A percentile compares a stretch with the other conserved stretches of the same genome.
Conservation (phyloP, 2,329 filamentous ascomycete genomes). For the Capronia epimyces region DNA sequence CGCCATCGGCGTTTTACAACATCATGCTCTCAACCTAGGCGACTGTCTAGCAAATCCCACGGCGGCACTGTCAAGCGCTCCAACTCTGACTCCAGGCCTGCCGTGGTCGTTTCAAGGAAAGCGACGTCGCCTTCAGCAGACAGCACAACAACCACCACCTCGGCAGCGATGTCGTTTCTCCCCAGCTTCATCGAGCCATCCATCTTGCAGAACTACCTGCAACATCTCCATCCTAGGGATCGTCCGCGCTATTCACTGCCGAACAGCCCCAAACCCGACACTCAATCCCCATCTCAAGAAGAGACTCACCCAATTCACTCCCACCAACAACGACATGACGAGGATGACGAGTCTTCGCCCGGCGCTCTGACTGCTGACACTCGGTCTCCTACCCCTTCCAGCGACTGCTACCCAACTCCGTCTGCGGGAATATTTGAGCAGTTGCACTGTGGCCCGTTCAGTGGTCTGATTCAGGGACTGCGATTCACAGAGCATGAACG, state of each 20-base stretch:
- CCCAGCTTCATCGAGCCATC: conserved; percentile 23
- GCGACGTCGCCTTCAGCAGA: not conserved
- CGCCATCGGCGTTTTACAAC: conserved; percentile 8
- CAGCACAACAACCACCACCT: not conserved
- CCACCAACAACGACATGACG: not conserved
- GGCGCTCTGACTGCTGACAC: conserved; percentile 15
- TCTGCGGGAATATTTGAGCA: conserved; percentile 12
- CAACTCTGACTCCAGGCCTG: conserved; percentile 9
- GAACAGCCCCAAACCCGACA: conserved; percentile 4
- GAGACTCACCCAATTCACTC: not conserved
- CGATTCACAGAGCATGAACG: conserved; percentile 23
- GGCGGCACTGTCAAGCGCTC: conserved; percentile 8
- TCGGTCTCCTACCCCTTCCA: conserved; percentile 10
- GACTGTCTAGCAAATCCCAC: not conserved
- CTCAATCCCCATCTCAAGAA: not conserved
- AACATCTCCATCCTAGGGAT: conserved; percentile 22
- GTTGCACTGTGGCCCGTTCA: conserved; percentile 14
- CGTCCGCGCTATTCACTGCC: conserved; percentile 16
- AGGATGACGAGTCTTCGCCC: conserved; percentile 16
- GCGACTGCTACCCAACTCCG: conserved; percentile 15
- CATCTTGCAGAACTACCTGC: conserved; percentile 20
- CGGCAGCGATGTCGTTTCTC: conserved; percentile 9
- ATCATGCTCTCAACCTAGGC: not conserved
- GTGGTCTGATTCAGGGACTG: conserved; percentile 18
- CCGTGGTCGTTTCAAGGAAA: not conserved